Conservation (phyloP, 495 filamentous ascomycete genomes). For the Aspergillus haitiensis region DNA sequence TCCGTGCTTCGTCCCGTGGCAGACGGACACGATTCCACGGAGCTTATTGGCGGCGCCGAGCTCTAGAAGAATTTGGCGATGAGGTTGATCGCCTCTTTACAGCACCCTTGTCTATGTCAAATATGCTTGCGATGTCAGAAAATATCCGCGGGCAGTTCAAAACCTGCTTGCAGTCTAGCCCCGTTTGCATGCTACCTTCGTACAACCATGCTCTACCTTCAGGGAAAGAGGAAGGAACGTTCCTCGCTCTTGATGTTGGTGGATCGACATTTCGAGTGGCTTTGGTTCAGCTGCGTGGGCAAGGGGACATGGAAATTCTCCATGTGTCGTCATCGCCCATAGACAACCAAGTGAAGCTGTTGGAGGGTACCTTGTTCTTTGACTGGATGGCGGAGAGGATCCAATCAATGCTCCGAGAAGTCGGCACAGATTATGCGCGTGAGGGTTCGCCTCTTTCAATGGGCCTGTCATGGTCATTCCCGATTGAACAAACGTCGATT, state of each 20-base stretch:
- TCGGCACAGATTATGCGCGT: conserved; percentile 40
- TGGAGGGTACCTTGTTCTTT: conserved; percentile 60
- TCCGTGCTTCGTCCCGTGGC: conserved; percentile 40
- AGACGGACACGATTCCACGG: conserved; percentile 38
- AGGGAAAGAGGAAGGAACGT: conserved; percentile 60
- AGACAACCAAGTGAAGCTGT: conserved; percentile 51
- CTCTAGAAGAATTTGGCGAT: conserved; percentile 51
- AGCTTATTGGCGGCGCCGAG: conserved; percentile 45
- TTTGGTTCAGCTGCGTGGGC: conserved; percentile 57
- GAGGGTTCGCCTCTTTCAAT: conserved; percentile 49
- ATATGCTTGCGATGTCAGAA: conserved; percentile 56
- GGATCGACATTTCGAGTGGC: conserved; percentile 67
- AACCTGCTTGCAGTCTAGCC: conserved; percentile 52
- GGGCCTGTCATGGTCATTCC: conserved; percentile 70
- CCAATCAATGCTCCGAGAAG: conserved; percentile 50
- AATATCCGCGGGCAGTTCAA: conserved; percentile 60
- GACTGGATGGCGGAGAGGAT: conserved; percentile 68
- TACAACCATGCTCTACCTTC: conserved; percentile 63
- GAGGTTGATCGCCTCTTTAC: conserved; percentile 53
- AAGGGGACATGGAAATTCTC: conserved; percentile 53
- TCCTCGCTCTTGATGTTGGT: conserved; percentile 64
- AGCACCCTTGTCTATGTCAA: conserved; percentile 40
- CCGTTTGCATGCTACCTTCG: conserved; percentile 66
- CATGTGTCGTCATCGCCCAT: conserved; percentile 53
- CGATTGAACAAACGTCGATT: conserved; percentile 63